Percentiles rank a stretch among this genome's conserved stretches.
Evolutionary conservation across 140 eudicot genomes (phyloP).

Genomic region (Oenanthe javanica): DNA sequence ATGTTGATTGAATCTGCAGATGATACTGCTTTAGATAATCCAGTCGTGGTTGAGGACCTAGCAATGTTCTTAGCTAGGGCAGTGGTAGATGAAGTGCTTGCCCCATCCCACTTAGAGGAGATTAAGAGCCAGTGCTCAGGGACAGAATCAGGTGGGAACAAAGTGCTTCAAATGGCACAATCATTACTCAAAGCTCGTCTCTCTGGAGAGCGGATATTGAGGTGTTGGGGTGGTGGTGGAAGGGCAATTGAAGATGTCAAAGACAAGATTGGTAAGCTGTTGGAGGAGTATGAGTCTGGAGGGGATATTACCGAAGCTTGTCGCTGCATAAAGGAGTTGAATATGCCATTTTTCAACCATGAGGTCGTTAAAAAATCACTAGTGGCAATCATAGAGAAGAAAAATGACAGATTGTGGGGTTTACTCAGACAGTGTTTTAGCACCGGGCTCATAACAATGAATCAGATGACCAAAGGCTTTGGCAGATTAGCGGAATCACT

Average conservation of each 20-base stretch:
- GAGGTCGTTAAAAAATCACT: slow-evolving; percentile 87
- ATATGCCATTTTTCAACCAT: slow-evolving; percentile 92
- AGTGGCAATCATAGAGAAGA: slow-evolving; percentile 64
- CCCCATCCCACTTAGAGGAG: slow-evolving; percentile 78
- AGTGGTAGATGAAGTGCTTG: slow-evolving; percentile 75
- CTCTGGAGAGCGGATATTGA: slow-evolving; percentile 78
- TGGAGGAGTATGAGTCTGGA: slow-evolving; percentile 88
- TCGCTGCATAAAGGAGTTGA: slow-evolving; percentile 71
- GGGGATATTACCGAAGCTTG: slow-evolving; percentile 85
- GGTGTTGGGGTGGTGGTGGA: slow-evolving; percentile 98
- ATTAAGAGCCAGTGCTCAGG: slow-evolving; percentile 41
- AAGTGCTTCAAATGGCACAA: slow-evolving; percentile 61
- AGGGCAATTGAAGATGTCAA: slow-evolving; percentile 88
- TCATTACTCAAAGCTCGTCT: slow-evolving; percentile 81
- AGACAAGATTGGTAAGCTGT: slow-evolving; percentile 63
- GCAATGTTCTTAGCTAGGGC: slow-evolving; percentile 88
- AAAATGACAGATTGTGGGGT: slow-evolving; percentile 64
- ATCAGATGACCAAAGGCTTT: slow-evolving; percentile 79
- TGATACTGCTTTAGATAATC: slow-evolving; percentile 78
- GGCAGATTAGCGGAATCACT: slow-evolving; percentile 64
- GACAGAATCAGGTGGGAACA: slow-evolving; percentile 51
- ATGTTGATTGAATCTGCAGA: slow-evolving; percentile 83
- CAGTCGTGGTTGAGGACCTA: slow-evolving; percentile 73
- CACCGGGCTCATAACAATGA: slow-evolving; percentile 60
- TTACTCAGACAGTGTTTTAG: slow-evolving; percentile 51